A percentile compares a stretch with the other conserved stretches of the same genome.
Evolutionary conservation across 2,329 filamentous ascomycete genomes (phyloP).

Genomic region (Sclerotinia spermophila): DNA sequence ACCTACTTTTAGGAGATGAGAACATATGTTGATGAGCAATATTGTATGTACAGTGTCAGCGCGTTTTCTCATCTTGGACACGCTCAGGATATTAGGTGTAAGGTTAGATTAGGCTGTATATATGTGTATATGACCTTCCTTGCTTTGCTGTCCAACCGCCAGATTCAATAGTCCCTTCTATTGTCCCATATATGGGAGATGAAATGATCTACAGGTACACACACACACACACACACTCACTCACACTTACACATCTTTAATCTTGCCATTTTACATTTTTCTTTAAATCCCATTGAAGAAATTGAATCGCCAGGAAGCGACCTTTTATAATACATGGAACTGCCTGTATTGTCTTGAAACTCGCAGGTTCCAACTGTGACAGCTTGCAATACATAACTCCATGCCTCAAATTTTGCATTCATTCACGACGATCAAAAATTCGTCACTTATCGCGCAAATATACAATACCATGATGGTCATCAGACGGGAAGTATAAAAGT

Average conservation of each 20-base stretch:
- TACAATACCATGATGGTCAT: slow-evolving; percentile 18
- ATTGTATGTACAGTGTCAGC: no score
- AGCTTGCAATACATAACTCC: neutral
- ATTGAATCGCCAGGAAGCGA: neutral
- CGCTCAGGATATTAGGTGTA: no score
- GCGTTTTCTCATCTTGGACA: neutral
- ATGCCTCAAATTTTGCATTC: neutral
- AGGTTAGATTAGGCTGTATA: no score
- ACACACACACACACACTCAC: no score
- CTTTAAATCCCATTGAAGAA: neutral
- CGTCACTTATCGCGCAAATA: neutral
- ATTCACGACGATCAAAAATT: neutral
- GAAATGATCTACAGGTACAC: neutral
- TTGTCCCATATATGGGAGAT: neutral
- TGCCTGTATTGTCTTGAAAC: neutral
- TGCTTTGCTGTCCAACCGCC: neutral
- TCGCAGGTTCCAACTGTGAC: neutral
- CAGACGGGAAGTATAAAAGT: neutral
- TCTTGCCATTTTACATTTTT: neutral
- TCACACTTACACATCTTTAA: neutral
- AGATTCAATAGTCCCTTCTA: slow-evolving; percentile 1
- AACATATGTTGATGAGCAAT: neutral
- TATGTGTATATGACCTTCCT: neutral
- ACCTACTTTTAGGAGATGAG: neutral
- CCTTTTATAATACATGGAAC: neutral